These are phyloP conservation scores for Leucosporidium yakuticum DNA, from an alignment of 768 basidiomycete genomes.

Conservation along the genomic window DNA sequence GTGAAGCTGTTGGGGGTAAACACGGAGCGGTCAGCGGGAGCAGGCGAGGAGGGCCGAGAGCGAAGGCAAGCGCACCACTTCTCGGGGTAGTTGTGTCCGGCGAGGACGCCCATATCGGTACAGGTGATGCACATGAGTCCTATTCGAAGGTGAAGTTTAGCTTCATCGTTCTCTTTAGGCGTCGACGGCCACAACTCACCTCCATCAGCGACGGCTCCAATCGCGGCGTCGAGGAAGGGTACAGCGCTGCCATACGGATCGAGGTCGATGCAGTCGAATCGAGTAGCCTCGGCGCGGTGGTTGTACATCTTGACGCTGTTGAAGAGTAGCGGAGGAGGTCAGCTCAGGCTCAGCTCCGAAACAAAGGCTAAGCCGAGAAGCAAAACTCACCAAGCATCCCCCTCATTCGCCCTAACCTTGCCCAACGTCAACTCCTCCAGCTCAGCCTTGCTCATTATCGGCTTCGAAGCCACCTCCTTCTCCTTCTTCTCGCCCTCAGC, in stretches of 20 bases:
- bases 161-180: too few relatives aligned
- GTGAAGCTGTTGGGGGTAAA: conserved; percentile 58
- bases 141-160: too few relatives aligned
- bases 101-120: conserved; percentile 89
- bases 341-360: not conserved
- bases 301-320: conserved; percentile 79
- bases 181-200: conserved; percentile 49
- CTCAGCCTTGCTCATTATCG: conserved; percentile 11
- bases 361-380: too few relatives aligned
- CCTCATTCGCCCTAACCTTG: conserved; percentile 77
- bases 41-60: not conserved
- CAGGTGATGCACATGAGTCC: conserved; percentile 92
- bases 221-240: conserved; percentile 90
- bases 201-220: conserved; percentile 80
- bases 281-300: conserved; percentile 63
- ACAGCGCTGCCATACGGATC: conserved; percentile 97
- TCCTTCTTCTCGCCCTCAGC: too few relatives aligned
- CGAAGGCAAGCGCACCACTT: conserved; percentile 67
- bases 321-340: not conserved
- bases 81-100: conserved; percentile 88
- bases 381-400: conserved; percentile 76
- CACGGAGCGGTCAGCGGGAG: not conserved
- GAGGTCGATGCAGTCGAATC: conserved; percentile 92
- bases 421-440: conserved; percentile 39
- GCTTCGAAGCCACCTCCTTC: not conserved